phyloP scores from a whole-genome alignment of 2,329 filamentous ascomycete species.

The Verticillium klebahnii region DNA sequence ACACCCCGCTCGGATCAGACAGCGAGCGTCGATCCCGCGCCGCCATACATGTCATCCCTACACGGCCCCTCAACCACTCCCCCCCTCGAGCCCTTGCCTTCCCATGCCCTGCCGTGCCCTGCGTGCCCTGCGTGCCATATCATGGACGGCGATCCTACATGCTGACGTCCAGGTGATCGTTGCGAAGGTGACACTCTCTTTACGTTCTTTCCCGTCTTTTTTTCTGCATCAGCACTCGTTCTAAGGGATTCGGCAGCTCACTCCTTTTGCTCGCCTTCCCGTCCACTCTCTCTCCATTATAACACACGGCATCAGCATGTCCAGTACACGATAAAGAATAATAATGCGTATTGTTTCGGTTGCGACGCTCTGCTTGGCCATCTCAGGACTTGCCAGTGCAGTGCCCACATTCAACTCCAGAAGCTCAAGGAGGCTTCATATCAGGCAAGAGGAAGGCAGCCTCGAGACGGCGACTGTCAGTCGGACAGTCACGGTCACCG shows the following conservation, averaged over 20 bases:
- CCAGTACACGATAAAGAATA: background rate
- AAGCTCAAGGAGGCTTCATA: background rate
- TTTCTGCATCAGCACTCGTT: background rate
- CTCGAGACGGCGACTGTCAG: constrained; percentile 6
- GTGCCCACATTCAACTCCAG: background rate
- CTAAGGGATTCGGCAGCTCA: background rate
- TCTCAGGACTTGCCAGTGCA: background rate
- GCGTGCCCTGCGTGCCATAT: background rate
- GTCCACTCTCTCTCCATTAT: background rate
- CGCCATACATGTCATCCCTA: background rate
- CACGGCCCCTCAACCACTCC: background rate
- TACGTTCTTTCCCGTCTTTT: background rate
- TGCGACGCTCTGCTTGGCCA: background rate
- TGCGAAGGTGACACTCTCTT: background rate
- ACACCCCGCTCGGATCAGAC: background rate
- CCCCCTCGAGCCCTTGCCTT: background rate
- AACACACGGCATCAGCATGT: constrained; percentile 1
- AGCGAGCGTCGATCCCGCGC: background rate
- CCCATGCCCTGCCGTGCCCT: background rate
- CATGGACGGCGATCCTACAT: background rate
- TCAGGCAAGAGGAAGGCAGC: background rate
- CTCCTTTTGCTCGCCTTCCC: background rate
- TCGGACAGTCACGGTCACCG: constrained; percentile 14
- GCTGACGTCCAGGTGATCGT: background rate
- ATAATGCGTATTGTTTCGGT: constrained; percentile 1